Base-by-base conservation (phyloP, 257 asterid species). In the Eucommia ulmoides region DNA sequence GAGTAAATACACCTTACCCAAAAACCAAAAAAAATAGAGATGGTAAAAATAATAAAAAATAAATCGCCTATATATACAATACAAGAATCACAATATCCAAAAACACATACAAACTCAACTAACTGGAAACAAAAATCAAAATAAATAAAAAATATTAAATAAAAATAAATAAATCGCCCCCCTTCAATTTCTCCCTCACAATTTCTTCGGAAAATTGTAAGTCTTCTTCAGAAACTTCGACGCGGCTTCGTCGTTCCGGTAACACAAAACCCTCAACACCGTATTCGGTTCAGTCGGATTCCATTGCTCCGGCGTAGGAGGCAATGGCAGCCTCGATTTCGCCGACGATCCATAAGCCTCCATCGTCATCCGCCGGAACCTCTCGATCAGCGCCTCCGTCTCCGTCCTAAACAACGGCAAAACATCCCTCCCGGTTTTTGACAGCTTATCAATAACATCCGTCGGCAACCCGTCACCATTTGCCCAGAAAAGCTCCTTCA, bases 301-400 rank as follows among this genome's bases (percentile, higher is more conserved):
- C 98, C 98, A 91, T 50, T 86, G 93, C 41, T 93, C 98, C 0
- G 98, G 81, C 0, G 96, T 91, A 46, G 96, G 83, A 35, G 98
- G 98, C 45, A 91, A 70, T 12, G 96, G 98, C 52, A 91, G 79
- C 50, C 95, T 71, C 9, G 92, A 69, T 59, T 83, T 91, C 9
- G 93, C 85, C 1, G 95, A 76, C 50, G 89, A 75, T 52, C 95
- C 94, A 23, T 75, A 76, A 0, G 86, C 55, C 64, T 82, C 94
- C 64, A 78, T 51, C 19, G 85, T 73, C 56, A 66, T 15, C 25
- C 83, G 81, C 58, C 80, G 77, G 62, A 80, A 91, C 38, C 69
- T 63, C 66, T 81, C 89, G 12, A 86, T 74, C 29, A 91, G 74
- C 63, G 66, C 68, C 49, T 83, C 99, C 10, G 93, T 72, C 33